Conservation (phyloP, 495 filamentous ascomycete genomes). For the Friedmanniomyces simplex region DNA sequence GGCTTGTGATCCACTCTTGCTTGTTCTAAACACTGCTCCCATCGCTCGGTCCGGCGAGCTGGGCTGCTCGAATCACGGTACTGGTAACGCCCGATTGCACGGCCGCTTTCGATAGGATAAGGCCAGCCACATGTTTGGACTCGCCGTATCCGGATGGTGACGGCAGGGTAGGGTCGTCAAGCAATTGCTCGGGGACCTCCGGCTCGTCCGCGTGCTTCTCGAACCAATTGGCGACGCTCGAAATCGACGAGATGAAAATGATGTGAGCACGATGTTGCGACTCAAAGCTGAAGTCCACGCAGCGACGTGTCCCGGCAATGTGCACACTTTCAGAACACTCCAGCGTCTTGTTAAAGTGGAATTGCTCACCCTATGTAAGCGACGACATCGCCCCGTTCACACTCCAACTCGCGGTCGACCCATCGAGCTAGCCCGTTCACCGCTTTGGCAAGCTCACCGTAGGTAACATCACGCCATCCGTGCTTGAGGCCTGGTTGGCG, state of each 20-base stretch:
- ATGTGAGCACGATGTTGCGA: constrained; percentile 3
- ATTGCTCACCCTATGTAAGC: not conserved
- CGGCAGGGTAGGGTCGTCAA: constrained; percentile 4
- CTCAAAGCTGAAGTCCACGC: constrained; percentile 1
- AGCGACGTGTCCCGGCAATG: constrained; percentile 1
- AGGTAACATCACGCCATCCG: not conserved
- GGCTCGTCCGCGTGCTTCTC: not conserved
- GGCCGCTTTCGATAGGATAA: constrained; percentile 3
- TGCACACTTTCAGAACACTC: constrained; percentile 25
- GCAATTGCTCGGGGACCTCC: not conserved
- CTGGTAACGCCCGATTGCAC: not conserved
- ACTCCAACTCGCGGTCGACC: not conserved
- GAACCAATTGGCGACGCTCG: constrained; percentile 2
- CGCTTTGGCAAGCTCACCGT: not conserved
- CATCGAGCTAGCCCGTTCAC: not conserved
- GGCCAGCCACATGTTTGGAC: constrained; percentile 12
- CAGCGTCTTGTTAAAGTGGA: constrained; percentile 38
- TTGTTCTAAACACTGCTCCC: constrained; percentile 8
- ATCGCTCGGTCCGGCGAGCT: constrained; percentile 9
- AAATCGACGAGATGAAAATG: constrained; percentile 13
- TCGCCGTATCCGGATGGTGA: constrained; percentile 9
- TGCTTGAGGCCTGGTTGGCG: not conserved
- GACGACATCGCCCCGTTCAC: not conserved
- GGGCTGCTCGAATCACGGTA: constrained; percentile 4
- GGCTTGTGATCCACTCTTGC: constrained; percentile 9